These are phyloP conservation scores for Xanthoconium stramineum DNA, from an alignment of 768 basidiomycete genomes.

Conservation along the genomic window DNA sequence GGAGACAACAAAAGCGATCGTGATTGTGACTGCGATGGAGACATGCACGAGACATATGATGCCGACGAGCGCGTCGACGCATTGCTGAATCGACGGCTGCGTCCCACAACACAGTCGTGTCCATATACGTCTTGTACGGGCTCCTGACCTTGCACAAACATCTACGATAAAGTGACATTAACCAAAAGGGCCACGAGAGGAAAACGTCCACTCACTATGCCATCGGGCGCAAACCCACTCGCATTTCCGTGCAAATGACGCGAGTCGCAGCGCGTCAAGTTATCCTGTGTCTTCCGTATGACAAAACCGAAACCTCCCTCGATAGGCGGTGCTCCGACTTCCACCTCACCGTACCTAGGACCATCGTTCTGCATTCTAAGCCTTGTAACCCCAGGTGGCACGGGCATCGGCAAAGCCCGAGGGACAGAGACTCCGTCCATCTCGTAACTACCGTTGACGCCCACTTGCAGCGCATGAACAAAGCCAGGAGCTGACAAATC, in stretches of 20 bases:
- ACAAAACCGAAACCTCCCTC: not conserved
- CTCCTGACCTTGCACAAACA: slow-evolving; percentile 1
- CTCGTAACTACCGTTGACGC: not conserved
- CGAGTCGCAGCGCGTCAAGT: not conserved
- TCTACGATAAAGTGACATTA: not conserved
- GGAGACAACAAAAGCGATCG: slow-evolving; percentile 13
- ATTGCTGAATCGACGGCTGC: slow-evolving; percentile 18
- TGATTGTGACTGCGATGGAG: slow-evolving; percentile 21
- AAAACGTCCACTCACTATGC: slow-evolving; percentile 6
- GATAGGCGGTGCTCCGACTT: not conserved
- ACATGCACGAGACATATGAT: slow-evolving; percentile 22
- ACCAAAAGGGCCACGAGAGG: not conserved
- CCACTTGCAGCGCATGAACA: not conserved
- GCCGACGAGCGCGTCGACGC: slow-evolving; percentile 14
- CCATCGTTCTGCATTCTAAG: not conserved
- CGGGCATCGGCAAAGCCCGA: slow-evolving; percentile 6
- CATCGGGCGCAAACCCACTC: not conserved
- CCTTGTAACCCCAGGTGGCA: not conserved
- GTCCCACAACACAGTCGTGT: not conserved
- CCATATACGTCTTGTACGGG: not conserved
- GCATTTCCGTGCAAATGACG: not conserved
- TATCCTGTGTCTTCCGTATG: not conserved
- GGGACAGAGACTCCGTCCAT: slow-evolving; percentile 4
- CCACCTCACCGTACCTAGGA: not conserved
- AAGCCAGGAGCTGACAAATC: not conserved